Evolutionary conservation across 257 asterid genomes (phyloP).

Genomic region (Striga asiatica): DNA sequence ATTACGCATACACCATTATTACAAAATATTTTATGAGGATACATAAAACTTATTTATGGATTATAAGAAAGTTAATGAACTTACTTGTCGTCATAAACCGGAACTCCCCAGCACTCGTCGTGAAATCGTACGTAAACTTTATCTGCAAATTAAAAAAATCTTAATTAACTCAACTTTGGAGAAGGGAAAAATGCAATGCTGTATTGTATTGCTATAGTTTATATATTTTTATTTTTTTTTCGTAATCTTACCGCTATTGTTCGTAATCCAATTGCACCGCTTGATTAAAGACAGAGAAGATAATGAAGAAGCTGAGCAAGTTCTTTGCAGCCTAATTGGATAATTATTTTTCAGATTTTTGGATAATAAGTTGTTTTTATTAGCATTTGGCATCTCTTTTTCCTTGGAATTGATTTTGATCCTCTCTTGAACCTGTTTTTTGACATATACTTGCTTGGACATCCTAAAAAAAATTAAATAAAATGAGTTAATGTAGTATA

Average conservation of each 20-base stretch:
- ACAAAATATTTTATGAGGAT: too few relatives aligned
- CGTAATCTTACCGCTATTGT: conserved; percentile 48
- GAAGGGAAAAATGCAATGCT: too few relatives aligned
- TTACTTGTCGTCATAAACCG: conserved; percentile 87
- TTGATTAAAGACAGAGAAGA: conserved; percentile 47
- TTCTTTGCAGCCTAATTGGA: conserved; percentile 54
- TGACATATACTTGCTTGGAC: conserved; percentile 32
- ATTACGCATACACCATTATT: not conserved
- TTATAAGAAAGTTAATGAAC: conserved; percentile 8
- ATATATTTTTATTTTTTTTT: not conserved
- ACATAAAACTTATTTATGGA: too few relatives aligned
- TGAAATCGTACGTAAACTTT: conserved; percentile 68
- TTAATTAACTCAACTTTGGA: not conserved
- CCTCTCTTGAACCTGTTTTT: conserved; percentile 32
- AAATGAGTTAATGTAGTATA: too few relatives aligned
- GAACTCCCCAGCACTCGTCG: conserved; percentile 98
- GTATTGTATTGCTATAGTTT: not conserved
- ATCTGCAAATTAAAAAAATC: conserved; percentile 42
- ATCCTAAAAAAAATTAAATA: conserved; percentile 17
- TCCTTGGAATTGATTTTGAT: conserved; percentile 37
- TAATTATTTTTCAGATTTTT: conserved; percentile 58
- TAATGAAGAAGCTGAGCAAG: conserved; percentile 53
- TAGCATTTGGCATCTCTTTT: conserved; percentile 34
- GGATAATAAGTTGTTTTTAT: conserved; percentile 27
- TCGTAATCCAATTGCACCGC: conserved; percentile 84